Conservation (phyloP, 306 rosid species). For the Hippophae gyantsensis region DNA sequence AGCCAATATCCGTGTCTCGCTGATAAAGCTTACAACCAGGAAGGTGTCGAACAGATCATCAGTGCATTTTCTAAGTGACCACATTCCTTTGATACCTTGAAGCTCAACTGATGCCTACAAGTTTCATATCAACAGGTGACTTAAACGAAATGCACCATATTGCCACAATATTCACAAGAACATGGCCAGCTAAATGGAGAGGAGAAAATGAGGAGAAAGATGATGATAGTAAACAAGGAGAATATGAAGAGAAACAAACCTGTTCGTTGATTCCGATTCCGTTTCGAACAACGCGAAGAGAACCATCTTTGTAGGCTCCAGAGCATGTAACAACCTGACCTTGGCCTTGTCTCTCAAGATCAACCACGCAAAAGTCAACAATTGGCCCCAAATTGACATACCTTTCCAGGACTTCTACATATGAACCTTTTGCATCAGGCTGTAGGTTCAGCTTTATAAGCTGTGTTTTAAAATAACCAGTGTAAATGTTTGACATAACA, state of each 20-base stretch:
- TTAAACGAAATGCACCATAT: slow-evolving; percentile 1
- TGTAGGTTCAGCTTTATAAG: slow-evolving; percentile 77
- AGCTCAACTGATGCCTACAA: slow-evolving; percentile 94
- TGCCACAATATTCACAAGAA: not conserved
- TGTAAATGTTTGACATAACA: slow-evolving; percentile 21
- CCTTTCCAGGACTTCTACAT: slow-evolving; percentile 85
- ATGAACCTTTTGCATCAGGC: slow-evolving; percentile 88
- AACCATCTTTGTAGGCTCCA: slow-evolving; percentile 97
- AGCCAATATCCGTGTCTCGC: slow-evolving; percentile 91
- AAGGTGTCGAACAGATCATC: slow-evolving; percentile 91
- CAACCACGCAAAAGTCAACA: slow-evolving; percentile 94
- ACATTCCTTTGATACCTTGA: slow-evolving; percentile 99
- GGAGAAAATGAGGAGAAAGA: too few species aligned
- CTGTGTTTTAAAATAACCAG: slow-evolving; percentile 40
- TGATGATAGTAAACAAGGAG: not conserved
- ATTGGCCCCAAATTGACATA: slow-evolving; percentile 97
- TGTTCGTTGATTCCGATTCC: slow-evolving; percentile 96
- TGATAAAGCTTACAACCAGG: slow-evolving; percentile 88
- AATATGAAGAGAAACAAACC: slow-evolving; percentile 27
- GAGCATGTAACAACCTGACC: slow-evolving; percentile 99
- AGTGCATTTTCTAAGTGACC: slow-evolving; percentile 90
- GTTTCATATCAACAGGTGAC: slow-evolving; percentile 15
- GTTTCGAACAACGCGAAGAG: slow-evolving; percentile 90
- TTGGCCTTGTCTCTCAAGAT: slow-evolving; percentile 99
- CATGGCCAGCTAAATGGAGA: too few species aligned